Evolutionary conservation across 805 yeast species (phyloP).

Genomic region (Schwanniomyces pseudopolymorphus): DNA sequence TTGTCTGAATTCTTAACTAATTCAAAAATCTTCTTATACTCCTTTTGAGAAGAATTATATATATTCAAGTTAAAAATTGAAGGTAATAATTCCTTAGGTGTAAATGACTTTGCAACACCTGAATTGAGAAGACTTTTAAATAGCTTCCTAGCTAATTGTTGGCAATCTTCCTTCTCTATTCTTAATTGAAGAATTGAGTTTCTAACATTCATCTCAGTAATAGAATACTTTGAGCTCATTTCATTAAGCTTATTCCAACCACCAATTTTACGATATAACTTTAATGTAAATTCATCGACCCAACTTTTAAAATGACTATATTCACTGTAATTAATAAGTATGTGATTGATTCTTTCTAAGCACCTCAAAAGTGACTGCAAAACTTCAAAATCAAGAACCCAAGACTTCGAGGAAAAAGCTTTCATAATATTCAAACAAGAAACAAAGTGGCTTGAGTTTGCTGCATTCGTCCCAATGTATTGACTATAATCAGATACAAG

Average conservation of each 20-base stretch:
- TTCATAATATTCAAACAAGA: conserved; percentile 33
- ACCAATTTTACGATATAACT: conserved; percentile 22
- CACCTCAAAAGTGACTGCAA: conserved; percentile 35
- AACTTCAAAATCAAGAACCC: conserved; percentile 28
- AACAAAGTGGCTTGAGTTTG: conserved; percentile 20
- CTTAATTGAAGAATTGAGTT: conserved; percentile 44
- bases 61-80: conserved; percentile 45
- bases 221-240: conserved; percentile 11
- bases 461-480: conserved; percentile 24
- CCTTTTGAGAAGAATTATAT: conserved; percentile 40
- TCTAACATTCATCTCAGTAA: conserved; percentile 45
- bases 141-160: conserved; percentile 34
- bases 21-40: conserved; percentile 59
- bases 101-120: conserved; percentile 49
- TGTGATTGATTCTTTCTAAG: conserved; percentile 30
- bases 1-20: conserved; percentile 51
- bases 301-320: conserved; percentile 22
- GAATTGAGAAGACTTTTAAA: conserved; percentile 49
- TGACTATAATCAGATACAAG: conserved; percentile 41
- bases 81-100: conserved; percentile 50
- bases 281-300: conserved; percentile 15
- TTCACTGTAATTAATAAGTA: conserved; percentile 29
- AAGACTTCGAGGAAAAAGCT: conserved; percentile 17
- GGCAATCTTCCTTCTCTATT: conserved; percentile 22
- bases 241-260: conserved; percentile 22